Base-by-base conservation (phyloP, 2,329 filamentous ascomycete genomes). In the Beauveria rudraprayagi region DNA sequence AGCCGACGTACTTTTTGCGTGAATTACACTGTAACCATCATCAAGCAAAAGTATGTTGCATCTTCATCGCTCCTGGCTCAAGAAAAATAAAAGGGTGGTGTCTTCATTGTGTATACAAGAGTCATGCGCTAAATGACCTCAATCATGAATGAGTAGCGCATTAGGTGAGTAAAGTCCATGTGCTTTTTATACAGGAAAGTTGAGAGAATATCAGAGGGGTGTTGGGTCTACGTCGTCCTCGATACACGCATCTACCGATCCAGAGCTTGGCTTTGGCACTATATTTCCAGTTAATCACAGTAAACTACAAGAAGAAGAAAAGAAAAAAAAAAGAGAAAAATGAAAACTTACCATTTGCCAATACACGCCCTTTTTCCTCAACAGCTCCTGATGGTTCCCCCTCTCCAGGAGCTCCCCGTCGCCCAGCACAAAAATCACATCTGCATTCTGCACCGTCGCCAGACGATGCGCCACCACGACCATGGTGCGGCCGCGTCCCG, bases 371-470 rank as follows among this genome's bases (percentile, higher is more conserved):
- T 70, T 78, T 72, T 76, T 75, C 70, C 72, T 77, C 63, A 84
- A 63, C 62, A 85, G 66, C 66, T 84, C 82, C 1, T 62, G 62
- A 63, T 85, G 82, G 19, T 68, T 83, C 11, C 82, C 82, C 68
- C 79, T 73, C 70, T 84, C 82, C 11, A 84, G 68, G 48, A 84
- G 74, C 65, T 77, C 81, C 26, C 87, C 73, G 63, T 86, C 80
- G 11, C 88, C 88, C 53, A 94, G 83, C 0, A 93, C 89, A 67
- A 90, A 91, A 47, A 92, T 92, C n/a, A 86, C 76, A 70, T 93
- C 86, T 1, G 89, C 88, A 66, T 92, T 88, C 71, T 90, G 89
- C 22, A 92, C 85, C 14, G 88, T 93, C 0, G 87, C 87, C 54
- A 93, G 77, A 16, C 90, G 79, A 70, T 93, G 90, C 1, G 90